Base-by-base conservation (phyloP, 1,139 yeast genomes). In the Fermentozyma sake region DNA sequence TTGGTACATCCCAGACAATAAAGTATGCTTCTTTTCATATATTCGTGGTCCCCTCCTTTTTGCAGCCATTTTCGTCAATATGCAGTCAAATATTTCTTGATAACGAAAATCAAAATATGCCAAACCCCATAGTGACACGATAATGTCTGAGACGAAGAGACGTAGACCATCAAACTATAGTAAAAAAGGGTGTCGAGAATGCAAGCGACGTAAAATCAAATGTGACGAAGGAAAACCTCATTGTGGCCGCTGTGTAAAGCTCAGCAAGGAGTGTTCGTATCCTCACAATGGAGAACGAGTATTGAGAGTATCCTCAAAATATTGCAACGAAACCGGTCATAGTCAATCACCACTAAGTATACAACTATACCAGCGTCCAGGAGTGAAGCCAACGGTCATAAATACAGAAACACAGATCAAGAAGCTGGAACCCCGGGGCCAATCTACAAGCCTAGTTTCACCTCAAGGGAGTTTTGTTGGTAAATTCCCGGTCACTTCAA, bases 201-300 rank as follows among this genome's bases (percentile, higher is more conserved):
- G 52, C 32, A 47, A 47, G 26, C 44, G 52, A 7, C 40, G 52
- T n/a, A 47, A 47, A 24, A 50, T 50, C 36, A 75, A 75, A 41
- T 75, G 81, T 46, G 80, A 73, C 39, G 81, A 75, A 42, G 54
- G 63, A 5, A 72, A 72, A 38, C 81, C 81, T 1, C 43, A 44
- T 12, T 75, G 81, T 35, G 33, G 46, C 17, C 70, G 66, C 32
- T 69, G 77, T 39, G 34, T 41, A 7, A 35, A 50, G 13, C 45
- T 47, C 16, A 36, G 33, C 16, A 47, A 46, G 24, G 27, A 22
- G 6, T 47, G 52, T 17, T 37, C 33, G 20, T 47, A 47, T 22
- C 41, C 52, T 32, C 12, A 22, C 11, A 30, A 37, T 21, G 38
- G 50, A 2, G 41, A 37, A 21, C 34, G 32, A 26, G 38, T 37